Evolutionary conservation across 805 yeast genomes (phyloP), one percentile per base, ranked within the genome.

Genomic region (Pichia rugopelliculosa): DNA sequence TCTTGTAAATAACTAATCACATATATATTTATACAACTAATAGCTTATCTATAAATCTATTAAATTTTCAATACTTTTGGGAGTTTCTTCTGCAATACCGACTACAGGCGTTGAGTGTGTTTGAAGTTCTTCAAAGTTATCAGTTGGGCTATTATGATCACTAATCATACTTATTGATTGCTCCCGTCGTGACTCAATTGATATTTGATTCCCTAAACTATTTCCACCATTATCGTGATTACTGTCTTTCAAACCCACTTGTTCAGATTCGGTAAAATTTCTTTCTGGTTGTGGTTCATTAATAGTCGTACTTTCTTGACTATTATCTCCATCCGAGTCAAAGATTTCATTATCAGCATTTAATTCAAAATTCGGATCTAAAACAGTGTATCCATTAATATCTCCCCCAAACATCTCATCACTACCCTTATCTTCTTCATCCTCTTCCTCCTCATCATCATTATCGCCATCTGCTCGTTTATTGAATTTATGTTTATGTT

Each of bases 271-370:
- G 6, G 34, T n/a, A n/a, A 18, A n/a, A n/a, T 15, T 15, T 18
- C 18, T 15, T 30, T 30, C 18, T 30, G 9, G 18, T 30, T 9
- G 8, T 15, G 18, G 6, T 5, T 5, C 18, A 30, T 30, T 30
- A 30, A 30, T 15, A n/a, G 18, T 30, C 4, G 18, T 10, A 30
- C 2, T n/a, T 3, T 15, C 18, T 4, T 30, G 4, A 37, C 36
- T 36, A 10, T 45, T 39, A 12, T 40, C 39, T 15, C 25, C 25
- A 25, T 51, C 55, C 44, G 51, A 47, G 38, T 50, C 53, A 22
- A 43, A 11, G n/a, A 26, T 27, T 6, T 18, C 37, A 27, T 21
- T 38, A 20, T 13, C 36, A 6, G 39, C 12, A n/a, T 26, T 34
- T 20, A 33, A 10, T 2, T 33, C 39, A n/a, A 5, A n/a, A n/a